phyloP scores from a whole-genome alignment of 1,284 basidiomycete genomes.

The Cryptococcus sp. region DNA sequence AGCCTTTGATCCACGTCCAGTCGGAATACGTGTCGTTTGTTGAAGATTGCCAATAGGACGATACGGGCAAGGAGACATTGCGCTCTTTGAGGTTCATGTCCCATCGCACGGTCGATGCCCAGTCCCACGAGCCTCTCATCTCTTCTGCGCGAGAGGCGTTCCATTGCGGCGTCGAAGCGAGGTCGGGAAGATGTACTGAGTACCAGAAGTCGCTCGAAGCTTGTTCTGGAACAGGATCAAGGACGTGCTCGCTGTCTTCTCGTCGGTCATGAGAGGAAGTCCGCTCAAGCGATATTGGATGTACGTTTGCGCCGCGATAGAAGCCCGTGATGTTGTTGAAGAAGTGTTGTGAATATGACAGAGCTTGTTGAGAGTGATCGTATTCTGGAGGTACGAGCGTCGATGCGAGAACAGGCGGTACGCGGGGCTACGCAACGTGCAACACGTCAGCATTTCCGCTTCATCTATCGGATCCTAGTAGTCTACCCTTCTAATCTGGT shows the following conservation, averaged over 20 bases:
- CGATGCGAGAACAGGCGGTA: constrained; percentile 28
- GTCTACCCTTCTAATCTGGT: neutral
- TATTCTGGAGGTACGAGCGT: constrained; percentile 37
- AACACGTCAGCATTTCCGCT: neutral
- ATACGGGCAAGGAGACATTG: constrained; percentile 11
- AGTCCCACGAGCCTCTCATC: constrained; percentile 43
- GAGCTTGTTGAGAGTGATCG: constrained; percentile 17
- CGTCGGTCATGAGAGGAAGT: constrained; percentile 7
- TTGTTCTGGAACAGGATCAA: constrained; percentile 15
- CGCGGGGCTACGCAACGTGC: constrained; percentile 22
- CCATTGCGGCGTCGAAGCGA: constrained; percentile 21
- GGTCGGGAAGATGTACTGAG: constrained; percentile 15
- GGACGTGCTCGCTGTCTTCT: constrained; percentile 3
- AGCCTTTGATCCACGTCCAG: constrained; percentile 48
- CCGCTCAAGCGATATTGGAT: constrained; percentile 24
- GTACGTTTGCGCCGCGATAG: constrained; percentile 41
- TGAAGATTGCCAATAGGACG: neutral
- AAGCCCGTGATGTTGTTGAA: constrained; percentile 53
- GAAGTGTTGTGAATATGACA: constrained; percentile 16
- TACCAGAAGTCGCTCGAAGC: constrained; percentile 28
- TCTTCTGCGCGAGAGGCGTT: constrained; percentile 43
- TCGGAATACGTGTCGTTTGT: constrained; percentile 14
- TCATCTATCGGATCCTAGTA: neutral
- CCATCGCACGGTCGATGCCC: constrained; percentile 35
- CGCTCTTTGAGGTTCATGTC: constrained; percentile 50